Percentiles rank a stretch among this genome's conserved stretches.
Evolutionary conservation across 257 asterid genomes (phyloP).

Genomic region (Capsicum rhomboideum): DNA sequence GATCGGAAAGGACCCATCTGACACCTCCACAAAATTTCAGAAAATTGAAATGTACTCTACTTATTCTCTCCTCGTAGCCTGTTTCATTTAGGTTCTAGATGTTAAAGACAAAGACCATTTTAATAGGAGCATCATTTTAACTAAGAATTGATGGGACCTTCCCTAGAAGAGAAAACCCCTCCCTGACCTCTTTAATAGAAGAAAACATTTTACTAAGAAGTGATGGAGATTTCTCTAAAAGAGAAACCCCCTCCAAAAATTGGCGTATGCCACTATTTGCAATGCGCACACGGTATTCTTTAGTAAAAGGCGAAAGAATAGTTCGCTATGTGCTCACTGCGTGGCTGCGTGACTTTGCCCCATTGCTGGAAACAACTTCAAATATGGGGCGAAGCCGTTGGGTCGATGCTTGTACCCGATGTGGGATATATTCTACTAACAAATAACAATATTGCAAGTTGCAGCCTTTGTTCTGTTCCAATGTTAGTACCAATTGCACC

Average conservation of each 20-base stretch:
- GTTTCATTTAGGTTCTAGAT: too few species aligned
- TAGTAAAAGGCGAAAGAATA: background rate
- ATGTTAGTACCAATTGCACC: background rate
- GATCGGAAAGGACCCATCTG: too few species aligned
- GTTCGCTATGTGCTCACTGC: background rate
- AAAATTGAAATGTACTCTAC: too few species aligned
- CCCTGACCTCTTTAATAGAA: too few species aligned
- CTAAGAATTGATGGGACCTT: background rate
- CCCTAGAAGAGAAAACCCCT: too few species aligned
- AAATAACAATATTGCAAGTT: too few species aligned
- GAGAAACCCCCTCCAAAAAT: background rate
- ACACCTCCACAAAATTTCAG: background rate
- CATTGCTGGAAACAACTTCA: accelerated
- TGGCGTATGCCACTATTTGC: background rate
- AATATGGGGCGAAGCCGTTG: background rate
- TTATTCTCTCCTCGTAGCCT: too few species aligned
- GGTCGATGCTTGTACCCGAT: background rate
- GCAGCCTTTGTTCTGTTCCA: background rate
- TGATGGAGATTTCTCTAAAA: background rate
- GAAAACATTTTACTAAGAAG: too few species aligned
- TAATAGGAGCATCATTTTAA: too few species aligned
- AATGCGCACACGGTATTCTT: background rate
- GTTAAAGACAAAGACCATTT: too few species aligned
- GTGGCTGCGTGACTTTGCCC: background rate
- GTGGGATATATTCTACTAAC: background rate